phyloP scores from a whole-genome alignment of 2,329 filamentous ascomycete genomes.

The Xylariaceae sp. region DNA sequence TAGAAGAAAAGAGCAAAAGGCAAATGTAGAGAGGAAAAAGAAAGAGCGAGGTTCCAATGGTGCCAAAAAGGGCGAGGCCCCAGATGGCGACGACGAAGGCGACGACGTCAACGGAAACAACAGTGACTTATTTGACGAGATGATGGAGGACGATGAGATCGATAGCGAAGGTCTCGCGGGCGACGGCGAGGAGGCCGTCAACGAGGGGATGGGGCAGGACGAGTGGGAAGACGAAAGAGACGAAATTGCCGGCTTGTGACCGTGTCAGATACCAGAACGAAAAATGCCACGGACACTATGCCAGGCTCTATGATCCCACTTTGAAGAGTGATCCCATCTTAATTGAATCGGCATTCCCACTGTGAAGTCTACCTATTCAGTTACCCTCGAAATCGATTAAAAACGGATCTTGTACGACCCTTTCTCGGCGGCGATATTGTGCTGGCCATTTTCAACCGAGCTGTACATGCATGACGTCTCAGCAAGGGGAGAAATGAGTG shows the following conservation, averaged over 20 bases:
- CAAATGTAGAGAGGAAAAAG: constrained; percentile 85
- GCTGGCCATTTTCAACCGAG: too few species aligned
- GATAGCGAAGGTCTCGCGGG: constrained; percentile 50
- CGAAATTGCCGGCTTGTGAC: constrained; percentile 25
- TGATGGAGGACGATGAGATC: constrained; percentile 47
- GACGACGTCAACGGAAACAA: constrained; percentile 39
- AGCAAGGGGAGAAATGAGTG: too few species aligned
- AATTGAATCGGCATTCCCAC: too few species aligned
- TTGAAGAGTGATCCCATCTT: too few species aligned
- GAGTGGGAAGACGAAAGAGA: constrained; percentile 49
- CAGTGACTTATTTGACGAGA: constrained; percentile 35
- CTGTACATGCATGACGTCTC: too few species aligned
- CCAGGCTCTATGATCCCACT: too few species aligned
- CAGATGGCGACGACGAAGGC: constrained; percentile 30
- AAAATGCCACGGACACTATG: too few species aligned
- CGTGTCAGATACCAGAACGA: constrained; percentile 3
- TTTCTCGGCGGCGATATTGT: too few species aligned
- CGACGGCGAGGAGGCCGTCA: constrained; percentile 46
- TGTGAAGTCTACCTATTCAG: too few species aligned
- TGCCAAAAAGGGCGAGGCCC: constrained; percentile 31
- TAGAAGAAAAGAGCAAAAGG: constrained; percentile 76
- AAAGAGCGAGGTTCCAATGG: constrained; percentile 48
- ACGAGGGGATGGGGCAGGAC: constrained; percentile 46
- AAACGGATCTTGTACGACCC: too few species aligned
- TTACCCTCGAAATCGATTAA: too few species aligned